These are phyloP conservation scores for Euphorbia celastroides DNA, from an alignment of 441 rosid genomes.

Conservation along the genomic window DNA sequence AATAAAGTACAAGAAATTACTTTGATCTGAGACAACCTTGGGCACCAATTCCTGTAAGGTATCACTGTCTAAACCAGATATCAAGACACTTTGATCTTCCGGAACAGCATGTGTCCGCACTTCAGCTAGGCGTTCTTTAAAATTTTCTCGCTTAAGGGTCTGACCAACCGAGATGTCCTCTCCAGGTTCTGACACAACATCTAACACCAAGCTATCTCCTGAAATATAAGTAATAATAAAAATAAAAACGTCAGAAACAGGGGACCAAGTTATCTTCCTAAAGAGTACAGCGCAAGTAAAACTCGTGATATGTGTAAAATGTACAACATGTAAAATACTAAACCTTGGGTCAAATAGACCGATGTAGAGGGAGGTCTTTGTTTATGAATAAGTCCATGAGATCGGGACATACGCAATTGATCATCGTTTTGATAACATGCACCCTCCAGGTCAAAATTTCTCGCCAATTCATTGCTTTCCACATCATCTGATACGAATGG, in stretches of 20 bases:
- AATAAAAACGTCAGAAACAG: background rate
- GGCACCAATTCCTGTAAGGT: slow-evolving; percentile 28
- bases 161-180: slow-evolving; percentile 58
- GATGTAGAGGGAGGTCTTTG: slow-evolving; percentile 54
- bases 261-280: background rate
- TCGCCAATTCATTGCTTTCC: slow-evolving; percentile 44
- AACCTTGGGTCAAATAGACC: slow-evolving; percentile 45
- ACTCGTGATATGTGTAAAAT: slow-evolving; percentile 17
- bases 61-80: slow-evolving; percentile 32
- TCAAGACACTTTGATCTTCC: slow-evolving; percentile 31
- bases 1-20: slow-evolving; percentile 24
- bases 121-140: slow-evolving; percentile 33
- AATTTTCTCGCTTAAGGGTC: slow-evolving; percentile 49
- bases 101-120: slow-evolving; percentile 31
- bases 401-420: slow-evolving; percentile 40
- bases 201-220: slow-evolving; percentile 67
- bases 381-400: slow-evolving; percentile 55
- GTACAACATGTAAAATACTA: slow-evolving; percentile 1
- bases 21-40: slow-evolving; percentile 22
- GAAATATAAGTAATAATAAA: slow-evolving; percentile 12
- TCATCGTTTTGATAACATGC: slow-evolving; percentile 63
- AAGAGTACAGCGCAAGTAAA: slow-evolving; percentile 3
- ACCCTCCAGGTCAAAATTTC: slow-evolving; percentile 70
- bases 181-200: slow-evolving; percentile 49
- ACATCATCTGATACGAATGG: slow-evolving; percentile 63